Evolutionary conservation across 164 flowering plant genomes (phyloP).

Genomic region (Annona cherimola): DNA sequence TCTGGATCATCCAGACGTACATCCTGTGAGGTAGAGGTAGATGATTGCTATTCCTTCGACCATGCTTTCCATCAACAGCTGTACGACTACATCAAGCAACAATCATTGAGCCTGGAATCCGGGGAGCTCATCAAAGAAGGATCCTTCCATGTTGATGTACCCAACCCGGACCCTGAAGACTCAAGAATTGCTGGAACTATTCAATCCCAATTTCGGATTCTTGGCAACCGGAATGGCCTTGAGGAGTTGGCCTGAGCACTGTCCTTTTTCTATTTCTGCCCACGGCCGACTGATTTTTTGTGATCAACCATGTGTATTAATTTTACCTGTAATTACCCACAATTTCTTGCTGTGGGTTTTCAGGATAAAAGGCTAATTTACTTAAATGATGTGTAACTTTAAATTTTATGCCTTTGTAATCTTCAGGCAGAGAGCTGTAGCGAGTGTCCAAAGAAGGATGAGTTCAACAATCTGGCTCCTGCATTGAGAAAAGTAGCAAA

Average conservation of each 20-base stretch:
- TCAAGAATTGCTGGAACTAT: slow-evolving; percentile 49
- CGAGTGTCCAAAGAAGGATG: background rate
- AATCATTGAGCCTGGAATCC: slow-evolving; percentile 22
- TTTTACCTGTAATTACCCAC: background rate
- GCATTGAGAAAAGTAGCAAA: background rate
- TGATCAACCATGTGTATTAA: background rate
- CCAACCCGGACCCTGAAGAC: slow-evolving; percentile 49
- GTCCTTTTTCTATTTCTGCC: background rate
- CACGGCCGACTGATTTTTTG: background rate
- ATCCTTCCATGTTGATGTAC: slow-evolving; percentile 67
- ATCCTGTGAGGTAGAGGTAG: slow-evolving; percentile 18
- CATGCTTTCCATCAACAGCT: slow-evolving; percentile 76
- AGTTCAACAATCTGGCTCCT: background rate
- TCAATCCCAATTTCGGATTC: slow-evolving; percentile 58
- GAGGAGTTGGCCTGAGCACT: background rate
- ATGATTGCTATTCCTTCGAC: slow-evolving; percentile 61
- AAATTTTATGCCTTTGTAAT: background rate
- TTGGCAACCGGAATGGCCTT: slow-evolving; percentile 29
- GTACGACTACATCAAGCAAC: slow-evolving; percentile 63
- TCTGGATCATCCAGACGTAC: slow-evolving; percentile 66
- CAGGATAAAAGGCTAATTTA: slow-evolving; percentile 1
- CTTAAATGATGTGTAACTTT: slow-evolving; percentile 9
- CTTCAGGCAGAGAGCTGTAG: background rate
- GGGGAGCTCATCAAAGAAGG: slow-evolving; percentile 48
- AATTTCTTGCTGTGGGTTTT: slow-evolving; percentile 12